Percentiles rank a stretch among this genome's conserved stretches.
Evolutionary conservation across 2,329 filamentous ascomycete species (phyloP).

Genomic region (Ophiobolus disseminans): DNA sequence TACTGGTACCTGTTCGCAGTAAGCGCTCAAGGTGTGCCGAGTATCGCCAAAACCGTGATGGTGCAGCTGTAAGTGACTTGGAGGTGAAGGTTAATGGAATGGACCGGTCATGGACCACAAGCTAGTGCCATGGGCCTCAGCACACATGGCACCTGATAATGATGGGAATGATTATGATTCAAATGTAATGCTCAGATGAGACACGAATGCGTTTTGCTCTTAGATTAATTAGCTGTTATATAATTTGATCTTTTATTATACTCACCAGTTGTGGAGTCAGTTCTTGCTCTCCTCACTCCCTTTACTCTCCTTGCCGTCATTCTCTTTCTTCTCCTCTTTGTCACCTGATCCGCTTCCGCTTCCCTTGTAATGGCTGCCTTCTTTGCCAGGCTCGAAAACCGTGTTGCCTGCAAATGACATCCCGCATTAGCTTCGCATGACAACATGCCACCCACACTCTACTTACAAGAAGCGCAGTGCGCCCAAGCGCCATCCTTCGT

Average conservation of each 20-base stretch:
- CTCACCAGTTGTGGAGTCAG: not conserved
- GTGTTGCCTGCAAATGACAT: conserved; percentile 34
- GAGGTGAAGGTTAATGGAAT: not conserved
- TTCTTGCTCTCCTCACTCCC: conserved; percentile 3
- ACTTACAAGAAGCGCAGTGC: conserved; percentile 37
- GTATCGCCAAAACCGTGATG: conserved; percentile 21
- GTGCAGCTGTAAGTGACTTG: conserved; percentile 5
- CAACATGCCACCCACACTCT: not conserved
- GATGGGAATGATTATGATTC: no score
- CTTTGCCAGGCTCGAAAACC: conserved; percentile 38
- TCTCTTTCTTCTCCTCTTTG: conserved; percentile 31
- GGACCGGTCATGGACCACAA: no score
- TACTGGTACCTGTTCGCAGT: conserved; percentile 29
- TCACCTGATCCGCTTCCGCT: conserved; percentile 35
- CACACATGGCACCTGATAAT: no score
- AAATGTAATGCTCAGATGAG: no score
- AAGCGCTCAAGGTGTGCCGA: conserved; percentile 22
- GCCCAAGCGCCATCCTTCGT: conserved; percentile 39
- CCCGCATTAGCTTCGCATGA: not conserved
- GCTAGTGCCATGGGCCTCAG: no score
- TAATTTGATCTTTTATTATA: not conserved
- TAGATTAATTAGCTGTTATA: not conserved
- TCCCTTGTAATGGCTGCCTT: conserved; percentile 32
- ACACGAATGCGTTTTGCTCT: no score
- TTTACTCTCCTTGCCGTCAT: conserved; percentile 14